phyloP scores from a whole-genome alignment of 805 yeast genomes.

The Allodekkera sacchari region DNA sequence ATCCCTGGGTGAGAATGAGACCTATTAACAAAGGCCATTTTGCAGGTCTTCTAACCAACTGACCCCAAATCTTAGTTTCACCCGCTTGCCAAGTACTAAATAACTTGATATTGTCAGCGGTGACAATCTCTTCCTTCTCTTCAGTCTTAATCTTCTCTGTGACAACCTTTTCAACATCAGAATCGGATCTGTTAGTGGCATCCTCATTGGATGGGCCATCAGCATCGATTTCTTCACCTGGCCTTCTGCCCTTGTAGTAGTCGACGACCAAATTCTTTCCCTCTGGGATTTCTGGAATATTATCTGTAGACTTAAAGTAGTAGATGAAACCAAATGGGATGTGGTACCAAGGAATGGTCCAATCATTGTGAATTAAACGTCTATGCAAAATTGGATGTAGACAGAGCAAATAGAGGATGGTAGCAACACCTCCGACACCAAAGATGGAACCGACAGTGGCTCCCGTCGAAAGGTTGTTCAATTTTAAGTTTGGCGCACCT shows the following conservation, averaged over 20 bases:
- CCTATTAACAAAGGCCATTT: slow-evolving; percentile 47
- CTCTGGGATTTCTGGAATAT: slow-evolving; percentile 60
- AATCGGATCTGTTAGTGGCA: slow-evolving; percentile 9
- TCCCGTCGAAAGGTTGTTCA: slow-evolving; percentile 43
- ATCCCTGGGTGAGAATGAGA: slow-evolving; percentile 49
- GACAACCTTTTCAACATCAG: slow-evolving; percentile 7
- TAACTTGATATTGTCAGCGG: slow-evolving; percentile 8
- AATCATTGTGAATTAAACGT: slow-evolving; percentile 51
- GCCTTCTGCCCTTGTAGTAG: slow-evolving; percentile 56
- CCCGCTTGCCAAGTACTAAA: slow-evolving; percentile 5
- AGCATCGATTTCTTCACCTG: slow-evolving; percentile 1
- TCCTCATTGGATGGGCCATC: slow-evolving; percentile 4
- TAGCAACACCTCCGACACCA: slow-evolving; percentile 57
- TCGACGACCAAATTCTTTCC: slow-evolving; percentile 50
- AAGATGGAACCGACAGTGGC: slow-evolving; percentile 51
- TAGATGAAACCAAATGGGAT: slow-evolving; percentile 46
- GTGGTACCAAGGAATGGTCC: slow-evolving; percentile 56
- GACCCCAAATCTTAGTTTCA: slow-evolving; percentile 25
- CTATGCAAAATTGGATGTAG: slow-evolving; percentile 56
- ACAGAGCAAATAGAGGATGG: slow-evolving; percentile 41
- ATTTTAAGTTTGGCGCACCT: slow-evolving; percentile 62
- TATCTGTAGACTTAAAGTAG: slow-evolving; percentile 45
- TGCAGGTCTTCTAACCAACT: slow-evolving; percentile 35
- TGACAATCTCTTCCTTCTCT: slow-evolving; percentile 25
- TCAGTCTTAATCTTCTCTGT: slow-evolving; percentile 14